These are phyloP conservation scores for Sphaerostilbella broomeana DNA, from an alignment of 2,329 filamentous ascomycete genomes.

Conservation along the genomic window DNA sequence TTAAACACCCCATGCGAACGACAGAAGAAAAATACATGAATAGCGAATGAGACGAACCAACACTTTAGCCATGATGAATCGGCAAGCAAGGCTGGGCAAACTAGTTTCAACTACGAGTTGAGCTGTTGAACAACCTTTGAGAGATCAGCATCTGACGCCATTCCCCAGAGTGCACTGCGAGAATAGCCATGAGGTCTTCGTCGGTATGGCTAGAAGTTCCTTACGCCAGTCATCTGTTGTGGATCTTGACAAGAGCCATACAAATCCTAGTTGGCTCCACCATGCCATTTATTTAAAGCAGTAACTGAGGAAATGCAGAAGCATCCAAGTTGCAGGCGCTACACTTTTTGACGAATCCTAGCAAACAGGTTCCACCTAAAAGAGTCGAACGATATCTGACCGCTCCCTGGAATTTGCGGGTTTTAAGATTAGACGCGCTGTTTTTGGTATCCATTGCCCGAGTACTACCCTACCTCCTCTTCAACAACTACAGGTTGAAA, in stretches of 20 bases:
- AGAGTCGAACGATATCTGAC: slow-evolving; percentile 8
- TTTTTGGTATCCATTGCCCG: slow-evolving; percentile 1
- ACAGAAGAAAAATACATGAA: too few relatives aligned
- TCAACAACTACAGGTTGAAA: slow-evolving; percentile 7
- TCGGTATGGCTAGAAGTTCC: too few relatives aligned
- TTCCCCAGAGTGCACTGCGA: slow-evolving; percentile 5
- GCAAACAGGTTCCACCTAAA: neutral
- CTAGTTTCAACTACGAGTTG: too few relatives aligned
- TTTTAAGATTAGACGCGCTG: slow-evolving; percentile 1
- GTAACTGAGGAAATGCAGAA: too few relatives aligned
- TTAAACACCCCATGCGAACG: too few relatives aligned
- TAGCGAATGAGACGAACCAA: too few relatives aligned
- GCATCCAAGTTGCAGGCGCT: too few relatives aligned
- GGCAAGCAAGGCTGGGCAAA: too few relatives aligned
- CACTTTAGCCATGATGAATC: too few relatives aligned
- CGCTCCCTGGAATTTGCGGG: slow-evolving; percentile 5
- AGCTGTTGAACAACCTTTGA: neutral
- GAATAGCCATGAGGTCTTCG: neutral
- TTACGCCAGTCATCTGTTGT: neutral
- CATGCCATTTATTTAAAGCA: too few relatives aligned
- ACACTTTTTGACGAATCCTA: too few relatives aligned
- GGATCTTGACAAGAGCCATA: neutral
- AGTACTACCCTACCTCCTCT: slow-evolving; percentile 10
- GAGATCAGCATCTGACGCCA: slow-evolving; percentile 2
- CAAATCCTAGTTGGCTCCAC: too few relatives aligned